phyloP scores from a whole-genome alignment of 2,329 filamentous ascomycete species.

The Fusarium keratoplasticum region DNA sequence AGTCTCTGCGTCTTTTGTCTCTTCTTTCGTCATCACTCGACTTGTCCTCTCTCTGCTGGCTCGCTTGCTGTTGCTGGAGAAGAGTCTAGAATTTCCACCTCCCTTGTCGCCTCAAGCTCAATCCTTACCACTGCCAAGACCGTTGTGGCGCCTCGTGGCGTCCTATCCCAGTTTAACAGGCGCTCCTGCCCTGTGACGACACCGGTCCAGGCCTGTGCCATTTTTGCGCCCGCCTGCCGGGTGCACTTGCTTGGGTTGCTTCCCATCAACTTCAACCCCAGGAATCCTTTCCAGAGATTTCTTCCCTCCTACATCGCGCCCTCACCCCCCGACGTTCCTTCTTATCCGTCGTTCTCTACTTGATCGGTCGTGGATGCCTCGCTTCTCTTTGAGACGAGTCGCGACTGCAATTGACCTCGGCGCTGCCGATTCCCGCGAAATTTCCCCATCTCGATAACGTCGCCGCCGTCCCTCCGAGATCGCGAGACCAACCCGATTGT shows the following conservation, averaged over 20 bases:
- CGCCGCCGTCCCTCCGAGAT: conserved; percentile 27
- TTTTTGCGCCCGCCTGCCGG: conserved; percentile 26
- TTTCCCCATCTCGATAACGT: conserved; percentile 24
- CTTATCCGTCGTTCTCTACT: conserved; percentile 2
- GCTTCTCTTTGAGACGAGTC: conserved; percentile 14
- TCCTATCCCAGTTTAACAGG: conserved; percentile 27
- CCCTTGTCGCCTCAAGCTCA: background rate
- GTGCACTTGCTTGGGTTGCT: background rate
- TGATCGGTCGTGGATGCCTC: conserved; percentile 12
- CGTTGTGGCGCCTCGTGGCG: conserved; percentile 39
- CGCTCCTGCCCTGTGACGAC: conserved; percentile 44
- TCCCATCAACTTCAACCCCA: conserved; percentile 12
- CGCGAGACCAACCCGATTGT: conserved; percentile 16
- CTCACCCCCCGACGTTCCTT: background rate
- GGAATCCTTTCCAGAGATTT: background rate
- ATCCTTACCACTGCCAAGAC: conserved; percentile 23
- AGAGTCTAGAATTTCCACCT: background rate
- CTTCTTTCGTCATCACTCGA: background rate
- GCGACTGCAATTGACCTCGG: conserved; percentile 37
- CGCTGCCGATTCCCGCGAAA: conserved; percentile 27
- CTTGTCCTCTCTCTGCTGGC: background rate
- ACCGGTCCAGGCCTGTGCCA: conserved; percentile 39
- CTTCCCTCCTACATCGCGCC: conserved; percentile 1
- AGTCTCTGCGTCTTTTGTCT: background rate
- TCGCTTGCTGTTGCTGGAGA: background rate